Evolutionary conservation across 768 basidiomycete species (phyloP).

Genomic region (Obba rivulosa): DNA sequence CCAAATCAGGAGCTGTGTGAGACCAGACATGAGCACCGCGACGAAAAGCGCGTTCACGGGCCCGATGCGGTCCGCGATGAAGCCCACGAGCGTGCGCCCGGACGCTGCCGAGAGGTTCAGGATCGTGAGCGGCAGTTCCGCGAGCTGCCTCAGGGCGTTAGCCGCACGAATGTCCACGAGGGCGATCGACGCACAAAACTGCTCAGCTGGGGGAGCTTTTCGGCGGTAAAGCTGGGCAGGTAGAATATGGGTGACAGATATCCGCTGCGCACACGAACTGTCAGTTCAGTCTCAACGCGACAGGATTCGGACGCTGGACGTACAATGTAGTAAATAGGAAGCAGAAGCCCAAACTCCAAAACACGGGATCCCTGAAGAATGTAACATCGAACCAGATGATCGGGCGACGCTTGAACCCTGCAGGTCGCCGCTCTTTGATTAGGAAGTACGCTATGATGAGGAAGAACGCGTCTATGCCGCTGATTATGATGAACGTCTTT

Average conservation of each 20-base stretch:
- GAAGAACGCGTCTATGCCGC: constrained; percentile 12
- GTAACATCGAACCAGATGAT: constrained; percentile 18
- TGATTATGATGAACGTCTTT: constrained; percentile 17
- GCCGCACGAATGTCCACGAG: not conserved
- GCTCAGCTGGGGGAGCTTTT: constrained; percentile 7
- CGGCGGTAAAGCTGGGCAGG: constrained; percentile 10
- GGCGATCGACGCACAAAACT: constrained; percentile 3
- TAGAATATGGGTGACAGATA: constrained; percentile 17
- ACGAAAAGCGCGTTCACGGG: constrained; percentile 16
- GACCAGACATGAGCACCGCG: constrained; percentile 14
- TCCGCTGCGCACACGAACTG: constrained; percentile 5
- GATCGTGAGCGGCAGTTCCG: constrained; percentile 11
- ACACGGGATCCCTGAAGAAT: constrained; percentile 16
- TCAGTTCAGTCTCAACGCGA: not conserved
- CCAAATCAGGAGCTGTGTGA: constrained; percentile 18
- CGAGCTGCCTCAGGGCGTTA: constrained; percentile 3
- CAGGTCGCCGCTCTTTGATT: constrained; percentile 13
- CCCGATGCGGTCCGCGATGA: constrained; percentile 15
- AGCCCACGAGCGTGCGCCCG: constrained; percentile 16
- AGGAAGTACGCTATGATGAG: constrained; percentile 13
- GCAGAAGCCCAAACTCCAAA: constrained; percentile 17
- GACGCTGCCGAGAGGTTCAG: constrained; percentile 15
- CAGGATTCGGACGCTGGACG: not conserved
- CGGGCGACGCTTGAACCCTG: constrained; percentile 5
- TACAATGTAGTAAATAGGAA: constrained; percentile 18